Conservation (phyloP, 345 rosid genomes). For the Aquilaria malaccensis region DNA sequence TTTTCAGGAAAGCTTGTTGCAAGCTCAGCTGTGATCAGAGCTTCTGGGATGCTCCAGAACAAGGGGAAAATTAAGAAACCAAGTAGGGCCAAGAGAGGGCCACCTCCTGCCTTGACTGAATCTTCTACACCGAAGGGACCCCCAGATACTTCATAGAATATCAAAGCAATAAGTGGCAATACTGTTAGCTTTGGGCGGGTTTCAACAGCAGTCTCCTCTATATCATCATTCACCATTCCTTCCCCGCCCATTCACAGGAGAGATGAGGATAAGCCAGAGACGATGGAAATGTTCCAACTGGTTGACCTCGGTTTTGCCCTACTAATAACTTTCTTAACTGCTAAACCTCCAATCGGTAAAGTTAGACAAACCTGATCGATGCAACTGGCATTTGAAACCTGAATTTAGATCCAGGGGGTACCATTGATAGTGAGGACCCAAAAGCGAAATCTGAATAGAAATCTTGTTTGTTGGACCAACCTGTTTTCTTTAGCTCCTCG, state of each 20-base stretch:
- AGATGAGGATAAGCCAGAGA: neutral
- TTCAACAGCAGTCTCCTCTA: conserved; percentile 10
- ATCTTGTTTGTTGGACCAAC: too few species aligned
- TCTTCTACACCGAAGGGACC: conserved; percentile 98
- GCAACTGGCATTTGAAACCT: too few species aligned
- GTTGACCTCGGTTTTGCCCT: too few species aligned
- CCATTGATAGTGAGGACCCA: too few species aligned
- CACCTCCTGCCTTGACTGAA: conserved; percentile 83
- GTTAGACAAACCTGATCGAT: too few species aligned
- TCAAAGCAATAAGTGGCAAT: conserved; percentile 74
- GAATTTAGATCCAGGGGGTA: too few species aligned
- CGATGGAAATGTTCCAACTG: too few species aligned
- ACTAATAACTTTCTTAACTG: too few species aligned
- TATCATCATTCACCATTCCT: conserved; percentile 26
- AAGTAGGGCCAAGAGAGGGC: conserved; percentile 71
- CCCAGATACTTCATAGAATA: conserved; percentile 93
- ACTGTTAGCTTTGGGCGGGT: conserved; percentile 61
- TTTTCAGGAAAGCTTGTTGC: conserved; percentile 90
- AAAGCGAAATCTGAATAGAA: too few species aligned
- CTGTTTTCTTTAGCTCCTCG: too few species aligned
- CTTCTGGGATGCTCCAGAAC: conserved; percentile 91
- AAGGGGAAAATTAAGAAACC: conserved; percentile 84
- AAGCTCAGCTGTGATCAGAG: conserved; percentile 86
- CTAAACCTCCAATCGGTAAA: too few species aligned
- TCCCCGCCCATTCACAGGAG: conserved; percentile 63